Percentiles rank a stretch among this genome's conserved stretches.
These are phyloP conservation scores for Syzygium malaccense DNA, from an alignment of 441 rosid species.

Conservation along the genomic window DNA sequence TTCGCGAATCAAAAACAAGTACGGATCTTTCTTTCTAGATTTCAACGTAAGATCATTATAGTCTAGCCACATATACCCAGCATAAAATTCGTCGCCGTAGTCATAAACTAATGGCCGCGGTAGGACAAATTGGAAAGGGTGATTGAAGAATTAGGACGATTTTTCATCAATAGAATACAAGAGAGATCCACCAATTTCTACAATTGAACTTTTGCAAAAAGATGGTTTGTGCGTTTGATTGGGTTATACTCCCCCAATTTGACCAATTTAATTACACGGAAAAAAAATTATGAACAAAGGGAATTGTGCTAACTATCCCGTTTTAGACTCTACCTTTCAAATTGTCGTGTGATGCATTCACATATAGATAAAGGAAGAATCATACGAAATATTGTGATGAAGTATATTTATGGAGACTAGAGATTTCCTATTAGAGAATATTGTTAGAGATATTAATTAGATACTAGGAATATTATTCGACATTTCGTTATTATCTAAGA, in stretches of 20 bases:
- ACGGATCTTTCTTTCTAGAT: not conserved
- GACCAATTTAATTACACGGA: not conserved
- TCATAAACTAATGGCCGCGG: not conserved
- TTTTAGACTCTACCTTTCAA: not conserved
- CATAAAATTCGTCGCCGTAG: not conserved
- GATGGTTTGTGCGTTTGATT: not conserved
- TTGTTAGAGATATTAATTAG: not conserved
- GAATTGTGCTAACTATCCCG: too few species aligned
- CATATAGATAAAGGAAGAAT: not conserved
- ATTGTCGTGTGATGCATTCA: not conserved
- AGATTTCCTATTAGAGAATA: not conserved
- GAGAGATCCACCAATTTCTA: not conserved
- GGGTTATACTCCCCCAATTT: not conserved
- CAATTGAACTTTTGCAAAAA: not conserved
- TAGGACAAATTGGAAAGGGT: not conserved
- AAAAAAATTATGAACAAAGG: not conserved
- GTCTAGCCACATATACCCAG: fast-evolving
- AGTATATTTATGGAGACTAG: too few species aligned
- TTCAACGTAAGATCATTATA: not conserved
- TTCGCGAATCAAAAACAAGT: fast-evolving
- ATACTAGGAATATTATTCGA: not conserved
- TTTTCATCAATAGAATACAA: not conserved
- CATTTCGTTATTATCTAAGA: not conserved
- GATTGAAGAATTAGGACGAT: not conserved
- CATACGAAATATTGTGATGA: not conserved